Base-by-base conservation (phyloP, 2,329 filamentous ascomycete species). In the Helicocarpus griseus region DNA sequence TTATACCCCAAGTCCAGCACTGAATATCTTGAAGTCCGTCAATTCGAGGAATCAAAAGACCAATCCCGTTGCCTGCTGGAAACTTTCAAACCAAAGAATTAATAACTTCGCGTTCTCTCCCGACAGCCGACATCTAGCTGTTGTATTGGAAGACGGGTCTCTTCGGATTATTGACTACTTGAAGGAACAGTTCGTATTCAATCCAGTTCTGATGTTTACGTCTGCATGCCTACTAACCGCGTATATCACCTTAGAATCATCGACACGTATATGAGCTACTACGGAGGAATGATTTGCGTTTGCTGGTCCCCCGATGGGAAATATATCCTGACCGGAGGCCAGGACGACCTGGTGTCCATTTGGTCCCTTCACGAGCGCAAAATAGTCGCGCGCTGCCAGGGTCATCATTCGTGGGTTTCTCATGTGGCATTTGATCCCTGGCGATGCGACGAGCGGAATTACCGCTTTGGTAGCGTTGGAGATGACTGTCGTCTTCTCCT, bases 261-360 rank as follows among this genome's bases (percentile, higher is more conserved):
- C 11, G 88, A 91, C 62, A 75, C 95, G 41, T 96, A 88, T 68
- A 82, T 85, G 60, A 88, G 88, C 50, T 98, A 96, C 72, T 98
- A 96, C 62, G 93, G 93, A 44, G 91, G 89, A 2, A 77, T 98
- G 55, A 86, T 86, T 41, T 95, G 89, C 63, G 89, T 96, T 2
- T 95, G 89, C 70, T 98, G 93, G 93, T 96, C 91, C 5, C 93
- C 93, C 8, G 93, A 98, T 64, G 90, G 89, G 48, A 91, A 94
- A 65, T 98, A 97, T 67, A 83, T 98, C 48, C 76, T 98, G 17
- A 96, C 93, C 0, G 93, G 93, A 49, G 90, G 93, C 4, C 91
- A 97, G 69, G 93, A 98, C 66, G 93, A 98, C 65, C 75, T 97
- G 8, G 86, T 98, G 11, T 94, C 89, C 0, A 96, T 98, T 59